Evolutionary conservation across 441 rosid genomes (phyloP).

Genomic region (Brassica balearica): DNA sequence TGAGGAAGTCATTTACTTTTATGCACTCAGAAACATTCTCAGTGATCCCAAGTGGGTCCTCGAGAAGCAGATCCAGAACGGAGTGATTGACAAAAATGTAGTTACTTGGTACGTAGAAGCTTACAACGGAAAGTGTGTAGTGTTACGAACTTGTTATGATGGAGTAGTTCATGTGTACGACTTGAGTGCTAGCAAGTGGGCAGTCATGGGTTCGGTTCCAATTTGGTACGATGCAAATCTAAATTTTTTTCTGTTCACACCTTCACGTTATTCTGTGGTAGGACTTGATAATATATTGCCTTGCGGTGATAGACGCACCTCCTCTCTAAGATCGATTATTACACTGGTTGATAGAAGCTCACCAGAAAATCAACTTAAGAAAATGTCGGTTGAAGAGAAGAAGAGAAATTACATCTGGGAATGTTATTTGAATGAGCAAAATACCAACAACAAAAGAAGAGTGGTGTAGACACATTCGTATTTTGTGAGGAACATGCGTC

Average conservation of each 20-base stretch:
- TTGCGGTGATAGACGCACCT: neutral
- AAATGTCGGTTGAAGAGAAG: neutral
- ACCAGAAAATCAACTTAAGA: neutral
- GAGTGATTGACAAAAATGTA: neutral
- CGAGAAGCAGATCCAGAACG: neutral
- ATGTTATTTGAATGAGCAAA: neutral
- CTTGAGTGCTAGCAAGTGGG: slow-evolving; percentile 15
- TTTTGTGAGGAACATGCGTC: neutral
- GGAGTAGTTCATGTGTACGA: slow-evolving; percentile 14
- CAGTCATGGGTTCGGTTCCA: neutral
- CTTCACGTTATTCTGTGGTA: neutral
- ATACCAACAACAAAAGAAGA: neutral
- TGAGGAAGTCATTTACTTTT: neutral
- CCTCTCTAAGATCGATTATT: slow-evolving; percentile 7
- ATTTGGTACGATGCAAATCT: neutral
- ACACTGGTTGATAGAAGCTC: neutral
- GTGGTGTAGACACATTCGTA: neutral
- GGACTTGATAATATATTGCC: neutral
- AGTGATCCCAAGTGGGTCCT: slow-evolving; percentile 30
- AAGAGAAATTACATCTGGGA: neutral
- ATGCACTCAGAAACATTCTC: slow-evolving; percentile 7
- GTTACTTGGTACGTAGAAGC: neutral
- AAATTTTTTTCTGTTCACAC: slow-evolving; percentile 5
- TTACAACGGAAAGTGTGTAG: slow-evolving; percentile 21
- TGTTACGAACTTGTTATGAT: neutral